Base-by-base conservation (phyloP, 768 basidiomycete genomes). In the Suillus lakei region DNA sequence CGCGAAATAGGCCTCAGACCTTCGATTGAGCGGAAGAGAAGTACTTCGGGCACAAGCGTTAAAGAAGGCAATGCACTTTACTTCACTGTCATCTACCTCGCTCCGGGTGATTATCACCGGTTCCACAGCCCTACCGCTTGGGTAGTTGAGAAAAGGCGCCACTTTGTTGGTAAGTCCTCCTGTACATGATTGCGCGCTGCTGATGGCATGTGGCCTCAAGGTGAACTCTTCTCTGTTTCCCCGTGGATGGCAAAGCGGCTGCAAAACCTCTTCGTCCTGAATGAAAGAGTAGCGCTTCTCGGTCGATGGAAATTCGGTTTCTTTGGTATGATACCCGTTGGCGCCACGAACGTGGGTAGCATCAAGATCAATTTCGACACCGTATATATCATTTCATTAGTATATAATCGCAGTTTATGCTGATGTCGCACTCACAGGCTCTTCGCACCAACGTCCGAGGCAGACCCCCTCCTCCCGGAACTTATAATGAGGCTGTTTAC, bases 101-200 rank as follows among this genome's bases (percentile, higher is more conserved):
- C 97, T 0, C 98, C 98, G 1, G 97, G 98, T 1, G 98, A 99
- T 74, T 99, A 99, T 77, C 97, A 99, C 73, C 88, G 97, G 18
- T 99, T 98, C 86, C 98, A 99, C 77, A 91, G 89, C 60, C 97
- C 98, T 1, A 90, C 95, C 0, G 89, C 93, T 8, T 99, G 98
- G 98, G 96, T 99, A 6, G 97, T 98, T 21, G 96, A 99, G 82
- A 92, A 92, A 73, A 81, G 98, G 66, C 80, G 98, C 46, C 98
- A 99, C 76, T 99, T 99, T 72, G 89, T 95, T 36, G 97, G 96
- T 86, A 58, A 39, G 87, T 80, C n/a, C 4, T 55, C n/a, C 23
- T 53, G 26, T 13, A 38, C 28, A 50, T 18, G 7, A 15, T 28
- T 50, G 16, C 32, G 21, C 44, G 3, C 15, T 23, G 23, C 5